Base-by-base conservation (phyloP, 2,329 filamentous ascomycete species). In the Capronia epimyces region DNA sequence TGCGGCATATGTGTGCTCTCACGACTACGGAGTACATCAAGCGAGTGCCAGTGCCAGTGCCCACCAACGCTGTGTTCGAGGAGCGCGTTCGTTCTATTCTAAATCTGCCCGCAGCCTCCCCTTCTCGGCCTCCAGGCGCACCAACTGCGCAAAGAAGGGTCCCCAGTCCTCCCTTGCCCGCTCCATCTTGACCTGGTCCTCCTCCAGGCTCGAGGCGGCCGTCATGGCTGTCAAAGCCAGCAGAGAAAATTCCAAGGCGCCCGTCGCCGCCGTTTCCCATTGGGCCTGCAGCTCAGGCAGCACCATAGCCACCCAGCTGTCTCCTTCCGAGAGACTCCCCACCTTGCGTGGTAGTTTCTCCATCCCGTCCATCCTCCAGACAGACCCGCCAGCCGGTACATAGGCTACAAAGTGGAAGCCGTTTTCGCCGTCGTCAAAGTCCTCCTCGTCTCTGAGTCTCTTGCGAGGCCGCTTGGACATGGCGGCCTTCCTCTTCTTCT, bases 321-420 rank as follows among this genome's bases (percentile, higher is more conserved):
- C 48, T 18, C 47, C 57, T 5, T 43, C 20, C 2, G 31, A 22
- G 16, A 57, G 49, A 12, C 29, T 12, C 83, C 84, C 49, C 89
- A 72, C 49, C 75, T 78, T 27, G 81, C 77, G 2, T 89, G 91
- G 57, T 83, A 80, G 36, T 73, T 73, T 65, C 22, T 90, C 82
- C 18, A 96, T 73, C 3, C 91, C 91, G 67, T 97, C 91, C 3
- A 97, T 80, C 65, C 90, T 87, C 89, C 89, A 96, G 12, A 95
- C 79, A 49, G 80, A 74, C 2, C 80, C 83, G n/a, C 78, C 75
- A 12, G 82, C 78, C 1, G 88, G 87, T 24, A 96, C 82, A 64
- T 91, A 95, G 5, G 89, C 90, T 57, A 95, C 85, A 67, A 93
- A 97, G 65, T 97, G 91, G 64, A 85, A 93, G 0, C 80, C 83